Base-by-base conservation (phyloP, 2,329 filamentous ascomycete species). In the Fusarium subglutinans region DNA sequence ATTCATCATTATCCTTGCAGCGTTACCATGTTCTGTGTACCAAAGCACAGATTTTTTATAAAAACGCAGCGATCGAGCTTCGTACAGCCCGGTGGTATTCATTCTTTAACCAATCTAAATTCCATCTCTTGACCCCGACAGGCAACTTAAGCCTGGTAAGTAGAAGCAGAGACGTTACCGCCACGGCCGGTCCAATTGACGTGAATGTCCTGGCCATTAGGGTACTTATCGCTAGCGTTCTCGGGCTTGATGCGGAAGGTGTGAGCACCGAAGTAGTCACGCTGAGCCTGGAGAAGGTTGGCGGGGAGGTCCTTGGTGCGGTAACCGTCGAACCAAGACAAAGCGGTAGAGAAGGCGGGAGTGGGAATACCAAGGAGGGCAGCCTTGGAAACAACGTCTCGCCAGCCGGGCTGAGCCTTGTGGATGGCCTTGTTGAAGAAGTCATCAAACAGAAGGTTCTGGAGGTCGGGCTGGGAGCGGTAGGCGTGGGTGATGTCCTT, bases 381-480 rank as follows among this genome's bases (percentile, higher is more conserved):
- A 78, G 93, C 90, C 91, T 97, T 97, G 87, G 93, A 90, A 79
- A 99, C 93, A 76, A 97, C 92, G 83, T 95, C 91, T 89, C 94
- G 91, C 95, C 95, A 98, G 82, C 95, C 95, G 70, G 89, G 89
- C 89, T 99, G 96, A 69, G 96, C 96, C 82, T 92, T 94, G 92
- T 98, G 93, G 86, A 99, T 99, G 80, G 96, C 96, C 88, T 96
- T 94, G 90, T 97, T 98, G 93, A 99, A 99, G 92, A 99, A 99
- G 84, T 97, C 94, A 85, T 98, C 94, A 86, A 98, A 99, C 79
- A 99, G 91, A 79, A 99, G 88, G 90, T 99, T 99, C 92, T 98
- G 93, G 76, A 99, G 93, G 77, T 98, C 93, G 77, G 94, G 93
- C 89, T 98, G 92, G 79, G 90, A 91, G 87, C 96, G 96, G 91